Base-by-base conservation (phyloP, 2,329 filamentous ascomycete species). In the Fusarium brevicatenulatum region DNA sequence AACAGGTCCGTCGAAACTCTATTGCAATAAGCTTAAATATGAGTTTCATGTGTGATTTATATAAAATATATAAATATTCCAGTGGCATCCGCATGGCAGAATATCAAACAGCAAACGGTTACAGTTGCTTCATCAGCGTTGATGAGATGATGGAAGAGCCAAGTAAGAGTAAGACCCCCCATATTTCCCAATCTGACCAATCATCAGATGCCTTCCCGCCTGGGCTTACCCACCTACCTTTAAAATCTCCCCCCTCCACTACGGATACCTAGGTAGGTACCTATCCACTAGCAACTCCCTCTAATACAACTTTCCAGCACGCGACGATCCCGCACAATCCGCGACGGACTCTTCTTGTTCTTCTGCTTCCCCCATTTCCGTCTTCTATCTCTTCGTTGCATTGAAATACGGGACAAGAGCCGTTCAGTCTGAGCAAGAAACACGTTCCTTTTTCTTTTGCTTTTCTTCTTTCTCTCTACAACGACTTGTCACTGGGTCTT, bases 301-400 rank as follows among this genome's bases (percentile, higher is more conserved):
- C 71, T 71, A 59, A 68, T 73, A 64, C 70, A 72, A 70, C 46
- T 52, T 60, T 66, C 25, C 28, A 39, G 52, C 63, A 67, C 52
- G 50, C 68, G 63, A 71, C 68, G 68, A 72, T 72, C 70, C 70
- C 70, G 70, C 70, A 67, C 61, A 72, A 73, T 56, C 71, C 71
- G 71, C 36, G 43, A 66, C 36, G 18, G 36, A 11, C 36, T 57
- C 49, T 66, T 16, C 40, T 39, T 46, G 32, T 36, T 43, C 39
- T 52, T 56, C 25, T 54, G 30, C 25, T 40, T 63, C 25, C 32
- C 44, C 40, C 32, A 11, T 37, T 53, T 23, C 21, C 40, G 44
- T 56, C 37, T 52, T 43, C 25, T 30, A 32, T 71, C 23, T 37
- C 32, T 63, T 50, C n/a, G 32, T 37, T 40, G 9, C 32, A 49